A percentile compares a stretch with the other conserved stretches of the same genome.
phyloP scores from a whole-genome alignment of 2,329 filamentous ascomycete species.

The Neocatenulostroma microsporum region DNA sequence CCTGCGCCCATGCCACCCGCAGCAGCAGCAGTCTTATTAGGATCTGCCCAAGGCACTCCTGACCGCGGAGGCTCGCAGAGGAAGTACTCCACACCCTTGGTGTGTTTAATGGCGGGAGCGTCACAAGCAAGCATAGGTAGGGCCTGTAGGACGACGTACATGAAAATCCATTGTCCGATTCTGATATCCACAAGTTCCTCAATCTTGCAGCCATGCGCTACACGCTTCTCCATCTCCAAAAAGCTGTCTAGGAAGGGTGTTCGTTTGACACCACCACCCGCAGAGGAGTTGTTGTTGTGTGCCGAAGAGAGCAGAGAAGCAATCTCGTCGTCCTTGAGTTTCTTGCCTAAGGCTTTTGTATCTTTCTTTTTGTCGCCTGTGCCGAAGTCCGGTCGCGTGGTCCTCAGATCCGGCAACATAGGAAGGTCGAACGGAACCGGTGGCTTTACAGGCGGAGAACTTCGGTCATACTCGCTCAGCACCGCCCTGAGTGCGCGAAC shows the following conservation, averaged over 20 bases:
- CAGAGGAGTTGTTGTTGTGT: conserved; percentile 75
- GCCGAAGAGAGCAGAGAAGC: conserved; percentile 68
- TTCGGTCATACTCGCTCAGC: conserved; percentile 80
- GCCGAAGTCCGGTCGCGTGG: conserved; percentile 57
- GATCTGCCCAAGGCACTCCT: conserved; percentile 65
- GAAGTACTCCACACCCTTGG: conserved; percentile 72
- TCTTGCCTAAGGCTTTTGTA: conserved; percentile 60
- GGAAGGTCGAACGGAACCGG: conserved; percentile 87
- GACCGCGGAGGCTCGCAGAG: conserved; percentile 67
- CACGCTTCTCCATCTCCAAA: conserved; percentile 61
- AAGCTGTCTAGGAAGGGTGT: conserved; percentile 62
- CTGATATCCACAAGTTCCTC: conserved; percentile 64
- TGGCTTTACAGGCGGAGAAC: conserved; percentile 79
- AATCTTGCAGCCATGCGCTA: conserved; percentile 55
- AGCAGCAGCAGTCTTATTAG: conserved; percentile 47
- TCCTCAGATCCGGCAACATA: conserved; percentile 60
- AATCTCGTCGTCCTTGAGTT: conserved; percentile 71
- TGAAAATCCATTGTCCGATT: conserved; percentile 72
- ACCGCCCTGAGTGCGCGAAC: conserved; percentile 68
- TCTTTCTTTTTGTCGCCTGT: conserved; percentile 65
- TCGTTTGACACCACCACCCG: conserved; percentile 45
- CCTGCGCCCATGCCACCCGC: conserved; percentile 27
- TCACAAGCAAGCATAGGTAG: conserved; percentile 72
- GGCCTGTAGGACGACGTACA: conserved; percentile 70
- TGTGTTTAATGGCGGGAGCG: conserved; percentile 60